Base-by-base conservation (phyloP, 139 green algal genomes). In the Chlorokybus atmophyticus region DNA sequence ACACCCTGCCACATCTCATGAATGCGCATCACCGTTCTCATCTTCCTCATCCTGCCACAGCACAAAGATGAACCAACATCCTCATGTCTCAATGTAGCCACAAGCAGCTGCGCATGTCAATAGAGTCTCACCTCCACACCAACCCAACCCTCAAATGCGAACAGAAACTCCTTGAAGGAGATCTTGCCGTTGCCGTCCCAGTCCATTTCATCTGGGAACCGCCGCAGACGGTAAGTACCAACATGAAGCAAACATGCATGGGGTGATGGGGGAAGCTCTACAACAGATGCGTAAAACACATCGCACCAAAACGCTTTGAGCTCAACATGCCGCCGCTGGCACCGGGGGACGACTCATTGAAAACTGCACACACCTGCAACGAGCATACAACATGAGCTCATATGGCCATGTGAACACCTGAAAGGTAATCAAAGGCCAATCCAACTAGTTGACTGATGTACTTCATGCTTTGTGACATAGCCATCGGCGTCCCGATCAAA, bases 131-230 rank as follows among this genome's bases (percentile, higher is more conserved):
- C n/a, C n/a, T 75, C 66, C 21, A 70, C 28, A 1, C 59, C 59
- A 52, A 75, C 69, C 69, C 69, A 77, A 8, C 28, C 31, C 32
- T 67, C 41, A 17, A 74, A 49, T 3, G 44, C 61, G 19, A 76
- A 70, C 49, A 77, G 25, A 29, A 77, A 77, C 58, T 77, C 69
- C 40, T 68, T 60, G 47, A 75, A 77, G 14, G 42, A 60, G 32
- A 77, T 70, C 26, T 60, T 21, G 54, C 69, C 69, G 29, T 72
- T 67, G 25, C 50, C 40, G 44, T 70, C 66, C 52, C 52, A 66
- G 25, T 77, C 69, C 32, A 58, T 63, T 51, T 77, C 69, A 14
- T 52, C 67, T n/a, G n/a, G n/a, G 51, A 75, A 71, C 3, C 67
- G 55, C 14, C 44, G 24, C n/a, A 28, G 32, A 1, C 61, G n/a